phyloP scores from a whole-genome alignment of 75 land plant genomes.

The Picea sitchensis region DNA sequence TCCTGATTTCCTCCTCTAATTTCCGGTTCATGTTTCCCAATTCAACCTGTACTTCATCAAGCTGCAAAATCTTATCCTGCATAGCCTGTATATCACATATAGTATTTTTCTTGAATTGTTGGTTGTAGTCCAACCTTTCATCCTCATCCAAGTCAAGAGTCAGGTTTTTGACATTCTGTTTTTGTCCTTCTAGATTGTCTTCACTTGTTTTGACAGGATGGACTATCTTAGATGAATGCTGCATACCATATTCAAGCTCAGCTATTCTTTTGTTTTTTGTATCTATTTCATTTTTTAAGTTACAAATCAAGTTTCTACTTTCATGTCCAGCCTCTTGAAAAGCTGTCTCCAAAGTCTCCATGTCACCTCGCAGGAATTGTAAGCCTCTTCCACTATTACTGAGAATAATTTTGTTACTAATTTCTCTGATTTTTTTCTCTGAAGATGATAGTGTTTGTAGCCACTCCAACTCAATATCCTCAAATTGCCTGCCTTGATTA shows the following conservation, averaged over 20 bases:
- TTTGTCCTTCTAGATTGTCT: not conserved
- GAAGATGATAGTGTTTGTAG: slow-evolving; percentile 10
- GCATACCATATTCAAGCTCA: slow-evolving; percentile 4
- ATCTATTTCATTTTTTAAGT: slow-evolving; percentile 18
- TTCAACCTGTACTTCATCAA: slow-evolving; percentile 16
- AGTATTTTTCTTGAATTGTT: slow-evolving; percentile 5
- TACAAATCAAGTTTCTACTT: slow-evolving; percentile 5
- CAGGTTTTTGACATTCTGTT: slow-evolving; percentile 1
- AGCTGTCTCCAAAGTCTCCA: slow-evolving; percentile 15
- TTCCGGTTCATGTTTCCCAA: slow-evolving; percentile 19
- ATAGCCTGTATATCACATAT: slow-evolving; percentile 3
- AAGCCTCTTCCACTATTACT: not conserved
- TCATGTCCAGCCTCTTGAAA: slow-evolving; percentile 13
- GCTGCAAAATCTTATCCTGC: slow-evolving; percentile 6
- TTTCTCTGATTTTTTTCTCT: slow-evolving; percentile 6
- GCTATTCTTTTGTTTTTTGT: slow-evolving; percentile 3
- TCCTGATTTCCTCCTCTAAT: slow-evolving; percentile 22
- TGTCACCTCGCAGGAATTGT: not conserved
- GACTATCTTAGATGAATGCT: not conserved
- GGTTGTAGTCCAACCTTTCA: slow-evolving; percentile 6
- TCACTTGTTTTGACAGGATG: not conserved
- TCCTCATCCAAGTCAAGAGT: not conserved
- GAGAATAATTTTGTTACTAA: slow-evolving; percentile 6
- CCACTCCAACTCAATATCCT: slow-evolving; percentile 9
- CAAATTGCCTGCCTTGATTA: not conserved